Evolutionary conservation across 176 grass and related monocot species (phyloP).

Genomic region (Saccharum spontaneum): DNA sequence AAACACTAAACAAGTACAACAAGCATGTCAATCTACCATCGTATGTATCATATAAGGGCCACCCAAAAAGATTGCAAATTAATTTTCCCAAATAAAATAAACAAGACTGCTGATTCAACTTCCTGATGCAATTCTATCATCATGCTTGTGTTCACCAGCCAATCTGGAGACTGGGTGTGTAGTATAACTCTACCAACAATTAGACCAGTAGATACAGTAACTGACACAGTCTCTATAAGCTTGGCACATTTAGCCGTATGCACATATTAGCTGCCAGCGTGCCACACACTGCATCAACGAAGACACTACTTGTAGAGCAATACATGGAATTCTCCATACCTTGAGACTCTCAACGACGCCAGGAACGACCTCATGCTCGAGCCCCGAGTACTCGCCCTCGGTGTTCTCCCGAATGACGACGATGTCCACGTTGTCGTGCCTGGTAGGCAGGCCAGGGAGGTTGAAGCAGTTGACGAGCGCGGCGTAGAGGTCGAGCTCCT

Average conservation of each 20-base stretch:
- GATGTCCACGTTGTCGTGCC: conserved; percentile 95
- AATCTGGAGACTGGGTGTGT: background rate
- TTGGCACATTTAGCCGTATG: background rate
- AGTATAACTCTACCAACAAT: background rate
- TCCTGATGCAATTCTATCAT: background rate
- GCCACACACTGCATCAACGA: conserved; percentile 7
- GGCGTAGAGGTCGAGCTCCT: conserved; percentile 97
- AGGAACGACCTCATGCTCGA: conserved; percentile 96
- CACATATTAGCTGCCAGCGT: background rate
- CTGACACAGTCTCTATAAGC: background rate
- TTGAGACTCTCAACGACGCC: conserved; percentile 95
- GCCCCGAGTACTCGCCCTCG: conserved; percentile 90
- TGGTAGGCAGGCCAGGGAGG: conserved; percentile 77
- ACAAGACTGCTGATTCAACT: background rate
- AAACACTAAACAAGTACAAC: background rate
- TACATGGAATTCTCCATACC: conserved; percentile 40
- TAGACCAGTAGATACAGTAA: background rate
- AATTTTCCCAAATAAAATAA: background rate
- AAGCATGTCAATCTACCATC: background rate
- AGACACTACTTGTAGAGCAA: background rate
- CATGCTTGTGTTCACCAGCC: background rate
- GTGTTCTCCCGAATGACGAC: conserved; percentile 99
- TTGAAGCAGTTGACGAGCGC: conserved; percentile 97
- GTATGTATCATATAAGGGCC: background rate
- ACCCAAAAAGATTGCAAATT: background rate